Base-by-base conservation (phyloP, 768 basidiomycete species). In the Multifurca ochricompacta region DNA sequence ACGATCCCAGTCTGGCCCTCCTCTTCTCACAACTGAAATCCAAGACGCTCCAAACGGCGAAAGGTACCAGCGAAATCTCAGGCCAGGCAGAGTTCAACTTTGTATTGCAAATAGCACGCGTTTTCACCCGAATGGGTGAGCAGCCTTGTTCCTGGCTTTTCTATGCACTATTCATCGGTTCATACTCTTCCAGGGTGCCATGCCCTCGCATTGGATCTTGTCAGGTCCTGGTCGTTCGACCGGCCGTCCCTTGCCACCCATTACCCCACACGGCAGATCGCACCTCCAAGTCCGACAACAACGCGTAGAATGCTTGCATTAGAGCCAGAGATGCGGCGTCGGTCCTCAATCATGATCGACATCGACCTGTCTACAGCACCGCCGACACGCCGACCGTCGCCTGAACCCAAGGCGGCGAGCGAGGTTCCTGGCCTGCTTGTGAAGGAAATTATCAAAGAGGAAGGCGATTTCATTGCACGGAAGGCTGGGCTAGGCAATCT, bases 121-220 rank as follows among this genome's bases (percentile, higher is more conserved):
- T 95, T 7, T 93, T 97, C 62, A 91, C 88, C 63, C 76, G 91
- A 55, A 95, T 97, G 92, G 96, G 95, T 91, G 60, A 36, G 84
- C 66, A 0, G 9, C 28, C 45, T 4, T 19, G 39, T 21, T 16
- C 40, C 31, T 21, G 48, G 21, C 30, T n/a, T 37, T 44, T 5
- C 10, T 25, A 2, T 21, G 35, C 4, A 25, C 42, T 48, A n/a
- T 35, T 40, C 48, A 54, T 39, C 40, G 25, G 5, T 44, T 21
- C 30, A 13, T 50, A n/a, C 49, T 16, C 32, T 46, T 42, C 50
- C 67, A 96, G 94, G 95, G 18, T 97, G 94, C 63, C 95, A 96
- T 66, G 79, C 79, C 6, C 73, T 99, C n/a, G 94, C 91, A 5
- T 76, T 99, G 34, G 84, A 92, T 66, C 82, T 99, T 16, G 84